A percentile compares a stretch with the other conserved stretches of the same genome.
Conservation (phyloP, 495 filamentous ascomycete species). For the Lindgomyces ingoldianus region DNA sequence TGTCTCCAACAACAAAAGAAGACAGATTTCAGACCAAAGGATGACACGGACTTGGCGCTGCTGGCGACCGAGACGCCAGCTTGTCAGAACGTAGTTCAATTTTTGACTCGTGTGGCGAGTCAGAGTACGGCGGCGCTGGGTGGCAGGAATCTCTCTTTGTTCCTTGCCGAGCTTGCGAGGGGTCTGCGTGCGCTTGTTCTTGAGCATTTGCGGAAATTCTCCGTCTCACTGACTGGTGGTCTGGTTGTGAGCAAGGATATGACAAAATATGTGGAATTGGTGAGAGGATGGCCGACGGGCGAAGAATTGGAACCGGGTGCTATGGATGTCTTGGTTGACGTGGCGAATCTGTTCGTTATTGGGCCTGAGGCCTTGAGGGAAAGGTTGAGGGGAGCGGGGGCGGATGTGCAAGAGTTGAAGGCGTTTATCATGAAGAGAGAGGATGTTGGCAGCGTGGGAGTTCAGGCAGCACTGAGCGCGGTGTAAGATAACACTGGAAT, state of each 20-base stretch:
- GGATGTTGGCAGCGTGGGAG: conserved; percentile 74
- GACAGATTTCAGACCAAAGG: conserved; percentile 86
- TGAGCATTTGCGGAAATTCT: conserved; percentile 92
- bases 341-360: conserved; percentile 96
- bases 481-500: conserved; percentile 45
- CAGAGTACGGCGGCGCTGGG: conserved; percentile 65
- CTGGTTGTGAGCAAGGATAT: conserved; percentile 97
- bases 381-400: conserved; percentile 61
- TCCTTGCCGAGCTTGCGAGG: conserved; percentile 82
- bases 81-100: conserved; percentile 73
- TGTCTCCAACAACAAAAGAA: conserved; percentile 82
- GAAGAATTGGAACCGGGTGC: conserved; percentile 65
- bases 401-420: conserved; percentile 70
- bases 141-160: conserved; percentile 70
- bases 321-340: conserved; percentile 85
- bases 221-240: conserved; percentile 85
- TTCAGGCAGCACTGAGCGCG: conserved; percentile 73
- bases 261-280: conserved; percentile 79
- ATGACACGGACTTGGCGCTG: conserved; percentile 57
- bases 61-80: conserved; percentile 66
- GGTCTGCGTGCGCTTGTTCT: conserved; percentile 75
- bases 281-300: conserved; percentile 74
- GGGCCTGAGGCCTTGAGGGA: conserved; percentile 85
- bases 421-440: conserved; percentile 79
- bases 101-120: conserved; percentile 67